Conservation (phyloP, 108 stramenopile genomes). For the Cyclotella baltica region DNA sequence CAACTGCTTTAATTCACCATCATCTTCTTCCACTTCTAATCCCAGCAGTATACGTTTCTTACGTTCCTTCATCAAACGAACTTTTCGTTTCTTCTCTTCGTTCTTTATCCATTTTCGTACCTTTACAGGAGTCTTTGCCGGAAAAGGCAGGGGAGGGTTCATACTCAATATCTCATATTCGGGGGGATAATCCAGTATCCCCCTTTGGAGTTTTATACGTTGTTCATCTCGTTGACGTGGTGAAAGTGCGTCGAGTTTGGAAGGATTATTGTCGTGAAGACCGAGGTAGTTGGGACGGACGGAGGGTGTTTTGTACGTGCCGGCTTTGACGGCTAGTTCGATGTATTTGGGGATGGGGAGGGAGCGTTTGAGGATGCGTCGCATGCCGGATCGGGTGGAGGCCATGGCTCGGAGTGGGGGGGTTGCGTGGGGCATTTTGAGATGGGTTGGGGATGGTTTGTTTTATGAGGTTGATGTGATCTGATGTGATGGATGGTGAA, state of each 20-base stretch:
- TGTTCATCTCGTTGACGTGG: constrained; percentile 42
- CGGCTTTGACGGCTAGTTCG: constrained; percentile 58
- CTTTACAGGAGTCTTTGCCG: constrained; percentile 61
- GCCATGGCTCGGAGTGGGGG: too few relatives aligned
- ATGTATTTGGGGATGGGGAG: constrained; percentile 56
- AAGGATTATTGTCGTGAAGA: constrained; percentile 33
- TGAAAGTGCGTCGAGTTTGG: constrained; percentile 11
- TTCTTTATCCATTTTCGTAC: constrained; percentile 36
- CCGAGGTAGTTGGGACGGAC: constrained; percentile 52
- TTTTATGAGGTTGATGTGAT: too few relatives aligned
- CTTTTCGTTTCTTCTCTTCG: constrained; percentile 27
- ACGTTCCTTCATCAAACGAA: constrained; percentile 26
- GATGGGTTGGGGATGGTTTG: constrained; percentile 33
- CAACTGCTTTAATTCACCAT: constrained; percentile 5
- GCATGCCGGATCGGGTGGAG: constrained; percentile 56
- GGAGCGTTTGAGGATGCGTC: constrained; percentile 53
- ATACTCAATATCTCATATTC: constrained; percentile 80
- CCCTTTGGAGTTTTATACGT: constrained; percentile 39
- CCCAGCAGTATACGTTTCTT: constrained; percentile 12
- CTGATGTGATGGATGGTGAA: too few relatives aligned
- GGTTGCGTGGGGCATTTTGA: too few relatives aligned
- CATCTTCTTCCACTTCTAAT: constrained; percentile 24
- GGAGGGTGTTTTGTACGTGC: constrained; percentile 56
- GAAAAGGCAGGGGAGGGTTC: constrained; percentile 78
- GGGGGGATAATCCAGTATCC: constrained; percentile 71